Evolutionary conservation across 192 early-diverging fungal genomes (phyloP).

Genomic region (Coemansia asiatica): DNA sequence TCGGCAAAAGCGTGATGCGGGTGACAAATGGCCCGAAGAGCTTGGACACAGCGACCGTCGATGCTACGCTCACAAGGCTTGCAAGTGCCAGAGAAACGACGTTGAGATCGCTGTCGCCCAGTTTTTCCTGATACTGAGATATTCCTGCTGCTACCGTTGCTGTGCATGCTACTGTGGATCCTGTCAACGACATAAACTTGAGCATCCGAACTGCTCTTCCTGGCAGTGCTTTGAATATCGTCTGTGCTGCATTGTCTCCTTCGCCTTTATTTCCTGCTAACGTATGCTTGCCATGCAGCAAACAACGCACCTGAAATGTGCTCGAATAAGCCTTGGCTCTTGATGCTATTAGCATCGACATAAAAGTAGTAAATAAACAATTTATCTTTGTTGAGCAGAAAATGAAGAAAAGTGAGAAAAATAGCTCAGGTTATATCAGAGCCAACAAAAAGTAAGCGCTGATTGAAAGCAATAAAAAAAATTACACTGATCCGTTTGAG

Average conservation of each 20-base stretch:
- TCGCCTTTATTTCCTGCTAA: background rate
- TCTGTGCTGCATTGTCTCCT: background rate
- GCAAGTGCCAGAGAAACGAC: slow-evolving; percentile 26
- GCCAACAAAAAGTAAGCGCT: background rate
- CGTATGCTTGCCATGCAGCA: slow-evolving; percentile 9
- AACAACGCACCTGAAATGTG: background rate
- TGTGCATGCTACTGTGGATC: slow-evolving; percentile 35
- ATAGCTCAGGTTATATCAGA: background rate
- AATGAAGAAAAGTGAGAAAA: background rate
- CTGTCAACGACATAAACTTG: slow-evolving; percentile 53
- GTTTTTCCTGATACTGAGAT: slow-evolving; percentile 18
- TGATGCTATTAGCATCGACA: background rate
- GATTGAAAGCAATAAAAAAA: background rate
- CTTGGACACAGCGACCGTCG: slow-evolving; percentile 33
- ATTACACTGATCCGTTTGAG: background rate
- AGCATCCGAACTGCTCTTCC: slow-evolving; percentile 46
- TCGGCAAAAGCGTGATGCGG: slow-evolving; percentile 30
- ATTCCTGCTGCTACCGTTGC: slow-evolving; percentile 22
- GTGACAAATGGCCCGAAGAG: slow-evolving; percentile 53
- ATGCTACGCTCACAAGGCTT: slow-evolving; percentile 39
- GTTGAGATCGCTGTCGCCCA: slow-evolving; percentile 28
- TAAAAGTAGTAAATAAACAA: background rate
- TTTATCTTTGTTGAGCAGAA: background rate
- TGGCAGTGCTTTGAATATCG: slow-evolving; percentile 38
- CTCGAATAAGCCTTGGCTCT: background rate